A percentile compares a stretch with the other conserved stretches of the same genome.
Conservation (phyloP, 345 rosid species). For the Eucalyptus camaldulensis region DNA sequence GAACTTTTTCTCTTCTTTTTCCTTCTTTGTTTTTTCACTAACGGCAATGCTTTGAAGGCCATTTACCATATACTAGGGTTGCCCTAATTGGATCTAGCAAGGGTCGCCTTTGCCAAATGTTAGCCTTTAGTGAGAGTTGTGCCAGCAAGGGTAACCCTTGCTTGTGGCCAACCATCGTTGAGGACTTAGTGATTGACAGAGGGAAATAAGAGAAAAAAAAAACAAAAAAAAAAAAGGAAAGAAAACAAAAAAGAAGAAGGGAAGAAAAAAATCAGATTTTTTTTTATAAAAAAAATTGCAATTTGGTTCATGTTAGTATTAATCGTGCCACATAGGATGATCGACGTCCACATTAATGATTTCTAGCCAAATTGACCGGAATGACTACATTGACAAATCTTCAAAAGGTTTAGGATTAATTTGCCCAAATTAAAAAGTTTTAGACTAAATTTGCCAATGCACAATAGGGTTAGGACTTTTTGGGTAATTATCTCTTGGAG, state of each 20-base stretch:
- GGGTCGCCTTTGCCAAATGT: rapidly evolving
- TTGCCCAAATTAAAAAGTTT: background rate
- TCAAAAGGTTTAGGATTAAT: background rate
- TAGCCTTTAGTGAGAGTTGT: background rate
- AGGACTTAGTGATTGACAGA: background rate
- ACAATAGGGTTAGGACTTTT: background rate
- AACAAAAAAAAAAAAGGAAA: too few species aligned
- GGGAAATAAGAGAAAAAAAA: background rate
- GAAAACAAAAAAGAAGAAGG: too few species aligned
- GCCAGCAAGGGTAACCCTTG: background rate
- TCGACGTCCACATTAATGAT: rapidly evolving
- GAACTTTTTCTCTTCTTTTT: background rate
- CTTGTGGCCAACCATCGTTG: background rate
- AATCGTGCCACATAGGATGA: rapidly evolving
- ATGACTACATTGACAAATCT: background rate
- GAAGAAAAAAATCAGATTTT: background rate
- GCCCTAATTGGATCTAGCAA: background rate
- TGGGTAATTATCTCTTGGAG: background rate
- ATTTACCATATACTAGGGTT: rapidly evolving
- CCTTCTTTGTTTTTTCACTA: too few species aligned
- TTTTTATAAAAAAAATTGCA: background rate
- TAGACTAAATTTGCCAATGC: background rate
- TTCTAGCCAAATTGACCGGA: background rate
- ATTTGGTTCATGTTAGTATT: background rate
- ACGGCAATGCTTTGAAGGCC: rapidly evolving